These are phyloP conservation scores for Talaromyces verruculosus DNA, from an alignment of 2,329 filamentous ascomycete species.

Conservation along the genomic window DNA sequence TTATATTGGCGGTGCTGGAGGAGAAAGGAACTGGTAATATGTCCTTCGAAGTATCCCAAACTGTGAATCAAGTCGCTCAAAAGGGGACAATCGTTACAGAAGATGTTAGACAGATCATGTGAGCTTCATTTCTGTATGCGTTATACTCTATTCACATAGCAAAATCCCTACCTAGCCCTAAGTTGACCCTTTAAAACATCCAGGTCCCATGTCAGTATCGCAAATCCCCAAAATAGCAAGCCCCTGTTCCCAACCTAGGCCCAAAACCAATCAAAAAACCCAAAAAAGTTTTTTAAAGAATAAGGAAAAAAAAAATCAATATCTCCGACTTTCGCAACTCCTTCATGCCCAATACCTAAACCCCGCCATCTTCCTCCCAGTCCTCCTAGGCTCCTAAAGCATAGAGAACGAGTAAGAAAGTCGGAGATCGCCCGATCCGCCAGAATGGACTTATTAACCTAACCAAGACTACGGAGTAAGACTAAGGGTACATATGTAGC, in stretches of 20 bases:
- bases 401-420: not conserved
- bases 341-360: not conserved
- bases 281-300: not conserved
- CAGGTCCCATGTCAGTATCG: not conserved
- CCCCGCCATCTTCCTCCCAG: not conserved
- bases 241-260: not conserved
- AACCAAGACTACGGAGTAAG: not conserved
- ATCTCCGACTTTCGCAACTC: not conserved
- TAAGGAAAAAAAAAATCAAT: not conserved
- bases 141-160: not conserved
- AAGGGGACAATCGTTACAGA: not conserved
- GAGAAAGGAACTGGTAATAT: not conserved
- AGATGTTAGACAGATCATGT: not conserved
- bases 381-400: not conserved
- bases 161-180: not conserved
- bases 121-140: not conserved
- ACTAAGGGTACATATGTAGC: not conserved
- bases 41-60: not conserved
- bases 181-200: not conserved
- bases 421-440: constrained; percentile 2
- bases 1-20: not conserved
- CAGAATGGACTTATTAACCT: not conserved
- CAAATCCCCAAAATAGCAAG: not conserved
- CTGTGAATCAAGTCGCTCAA: not conserved
- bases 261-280: not conserved